Evolutionary conservation across 1,139 yeast species (phyloP).

Genomic region (Eremothecium coryli): DNA sequence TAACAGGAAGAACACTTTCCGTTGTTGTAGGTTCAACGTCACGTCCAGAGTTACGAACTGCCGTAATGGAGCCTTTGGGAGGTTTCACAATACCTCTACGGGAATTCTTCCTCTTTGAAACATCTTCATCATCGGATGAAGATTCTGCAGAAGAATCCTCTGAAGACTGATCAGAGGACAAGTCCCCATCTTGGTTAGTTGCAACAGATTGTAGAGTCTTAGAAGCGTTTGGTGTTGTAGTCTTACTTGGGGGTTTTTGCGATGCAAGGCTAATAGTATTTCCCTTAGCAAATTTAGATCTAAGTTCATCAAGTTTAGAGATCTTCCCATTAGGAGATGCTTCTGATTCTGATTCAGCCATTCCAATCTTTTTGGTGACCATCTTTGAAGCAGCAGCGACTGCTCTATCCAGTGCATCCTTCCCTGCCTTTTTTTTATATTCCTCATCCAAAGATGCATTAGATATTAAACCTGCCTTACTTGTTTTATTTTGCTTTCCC

Average conservation of each 20-base stretch:
- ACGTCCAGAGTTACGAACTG: slow-evolving; percentile 4
- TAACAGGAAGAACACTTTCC: neutral
- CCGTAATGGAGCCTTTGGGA: slow-evolving; percentile 28
- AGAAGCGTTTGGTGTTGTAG: slow-evolving; percentile 6
- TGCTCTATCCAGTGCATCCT: slow-evolving; percentile 14
- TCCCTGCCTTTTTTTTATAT: slow-evolving; percentile 8
- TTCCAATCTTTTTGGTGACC: slow-evolving; percentile 5
- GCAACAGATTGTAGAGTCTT: slow-evolving; percentile 6
- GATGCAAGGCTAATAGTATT: slow-evolving; percentile 6
- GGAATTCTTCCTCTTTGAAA: slow-evolving; percentile 18
- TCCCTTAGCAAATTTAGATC: slow-evolving; percentile 15
- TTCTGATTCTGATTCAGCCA: neutral
- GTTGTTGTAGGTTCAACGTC: neutral
- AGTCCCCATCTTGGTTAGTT: neutral
- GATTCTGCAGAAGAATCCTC: slow-evolving; percentile 13
- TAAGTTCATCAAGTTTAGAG: slow-evolving; percentile 14
- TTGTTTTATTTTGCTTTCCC: too few species aligned
- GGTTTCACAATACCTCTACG: slow-evolving; percentile 34
- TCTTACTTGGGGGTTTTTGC: slow-evolving; percentile 2
- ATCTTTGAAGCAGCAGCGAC: neutral
- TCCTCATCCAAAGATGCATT: neutral
- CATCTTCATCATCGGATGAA: slow-evolving; percentile 22
- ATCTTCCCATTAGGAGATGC: slow-evolving; percentile 6
- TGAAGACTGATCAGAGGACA: slow-evolving; percentile 12
- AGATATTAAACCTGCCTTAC: too few species aligned